These are phyloP conservation scores for Candida broadrunensis DNA, from an alignment of 805 yeast genomes.

Conservation along the genomic window DNA sequence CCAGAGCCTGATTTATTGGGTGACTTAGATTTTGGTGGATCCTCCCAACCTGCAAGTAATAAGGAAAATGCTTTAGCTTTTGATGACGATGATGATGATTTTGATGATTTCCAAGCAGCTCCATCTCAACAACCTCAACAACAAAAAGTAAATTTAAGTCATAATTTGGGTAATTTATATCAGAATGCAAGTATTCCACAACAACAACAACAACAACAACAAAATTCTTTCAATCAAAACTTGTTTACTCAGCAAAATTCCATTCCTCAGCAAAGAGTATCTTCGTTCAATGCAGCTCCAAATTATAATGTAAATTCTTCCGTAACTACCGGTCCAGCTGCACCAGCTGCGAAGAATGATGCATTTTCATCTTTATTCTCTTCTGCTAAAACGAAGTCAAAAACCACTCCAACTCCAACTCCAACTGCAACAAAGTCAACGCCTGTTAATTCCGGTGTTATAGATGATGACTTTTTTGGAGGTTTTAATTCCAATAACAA, in stretches of 20 bases:
- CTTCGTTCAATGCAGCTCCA: conserved; percentile 9
- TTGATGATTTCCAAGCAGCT: conserved; percentile 78
- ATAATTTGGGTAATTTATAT: conserved; percentile 16
- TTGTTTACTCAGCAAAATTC: conserved; percentile 4
- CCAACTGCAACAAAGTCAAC: conserved; percentile 6
- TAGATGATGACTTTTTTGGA: conserved; percentile 29
- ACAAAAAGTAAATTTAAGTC: conserved; percentile 7
- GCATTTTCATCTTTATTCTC: conserved; percentile 72
- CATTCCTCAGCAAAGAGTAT: conserved; percentile 8
- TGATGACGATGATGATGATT: conserved; percentile 65
- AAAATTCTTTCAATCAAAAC: conserved; percentile 6
- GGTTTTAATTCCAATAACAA: conserved; percentile 24
- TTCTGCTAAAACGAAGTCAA: conserved; percentile 53
- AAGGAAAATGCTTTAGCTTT: conserved; percentile 13
- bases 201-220: conserved; percentile 8
- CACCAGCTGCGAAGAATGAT: conserved; percentile 47
- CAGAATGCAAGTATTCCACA: conserved; percentile 9
- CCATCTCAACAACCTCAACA: conserved; percentile 29
- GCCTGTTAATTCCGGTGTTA: conserved; percentile 1
- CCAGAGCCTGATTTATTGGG: conserved; percentile 49
- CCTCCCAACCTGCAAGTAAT: conserved; percentile 17
- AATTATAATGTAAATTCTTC: conserved; percentile 28
- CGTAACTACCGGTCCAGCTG: conserved; percentile 39
- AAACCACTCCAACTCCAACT: conserved; percentile 15
- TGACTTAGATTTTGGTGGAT: conserved; percentile 42